Evolutionary conservation across 164 flowering plant species (phyloP), one percentile per base, ranked within the genome.

Genomic region (Protea cynaroides): DNA sequence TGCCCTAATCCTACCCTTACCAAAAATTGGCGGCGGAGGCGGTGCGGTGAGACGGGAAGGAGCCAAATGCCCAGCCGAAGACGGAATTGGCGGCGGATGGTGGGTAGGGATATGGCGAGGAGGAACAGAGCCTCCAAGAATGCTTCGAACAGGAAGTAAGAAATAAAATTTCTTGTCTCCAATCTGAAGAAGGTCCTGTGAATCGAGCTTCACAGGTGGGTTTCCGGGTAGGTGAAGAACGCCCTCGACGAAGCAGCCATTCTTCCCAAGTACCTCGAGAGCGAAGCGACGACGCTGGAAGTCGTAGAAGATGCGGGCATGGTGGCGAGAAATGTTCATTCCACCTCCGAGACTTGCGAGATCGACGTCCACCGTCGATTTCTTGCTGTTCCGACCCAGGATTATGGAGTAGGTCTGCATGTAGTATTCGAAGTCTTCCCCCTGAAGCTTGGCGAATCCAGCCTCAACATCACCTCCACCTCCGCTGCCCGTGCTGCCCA

Each of bases 231-330:
- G 84, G 66, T 94, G 94, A 40, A 86, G 93, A n/a, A 89, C 95
- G 25, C 94, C 92, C 65, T 95, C 97, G 57, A 95, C 96, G 36
- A 80, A 71, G 72, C 99, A 89, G 8, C 99, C 99, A 63, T 94
- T 94, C 72, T 89, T 91, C 1, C 99, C 97, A 46, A 94, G 79
- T 7, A 91, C 96, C 56, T 91, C 97, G 13, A 94, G 89, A 57
- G 90, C 92, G 68, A 94, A 94, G 0, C 99, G 86, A 14, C 96
- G 93, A 54, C 91, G 90, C 55, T 83, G 79, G 83, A 94, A 94
- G 79, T 94, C 99, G 85, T 94, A 94, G 88, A 88, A 91, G 71
- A 94, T 94, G 62, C 99, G 95, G 18, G 99, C 99, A 74, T 94
- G 99, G 83, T 85, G 88, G 73, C 99, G 92, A 56, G 97, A 91